Evolutionary conservation across 345 rosid species (phyloP).

Genomic region (Raphanus raphanistrum): DNA sequence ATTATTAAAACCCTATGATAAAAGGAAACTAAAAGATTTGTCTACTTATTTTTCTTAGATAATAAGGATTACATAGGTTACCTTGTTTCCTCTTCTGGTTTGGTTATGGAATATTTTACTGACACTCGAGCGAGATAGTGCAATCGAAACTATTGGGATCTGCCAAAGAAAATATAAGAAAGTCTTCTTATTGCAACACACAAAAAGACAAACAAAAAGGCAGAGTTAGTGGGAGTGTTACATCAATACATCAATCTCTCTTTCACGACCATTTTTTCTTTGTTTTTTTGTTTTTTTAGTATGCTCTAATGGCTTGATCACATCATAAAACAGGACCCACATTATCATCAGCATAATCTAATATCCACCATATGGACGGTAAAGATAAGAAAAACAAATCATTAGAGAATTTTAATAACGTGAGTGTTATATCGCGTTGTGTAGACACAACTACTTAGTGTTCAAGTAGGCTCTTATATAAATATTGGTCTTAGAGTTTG

Average conservation of each 20-base stretch:
- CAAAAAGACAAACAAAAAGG: conserved; percentile 33
- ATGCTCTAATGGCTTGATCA: conserved; percentile 59
- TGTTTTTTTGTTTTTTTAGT: conserved; percentile 35
- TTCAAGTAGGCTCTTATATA: conserved; percentile 47
- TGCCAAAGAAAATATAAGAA: conserved; percentile 35
- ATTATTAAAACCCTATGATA: conserved; percentile 15
- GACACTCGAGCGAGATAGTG: conserved; percentile 16
- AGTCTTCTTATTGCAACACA: conserved; percentile 29
- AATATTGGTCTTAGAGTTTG: conserved; percentile 29
- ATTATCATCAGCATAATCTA: conserved; percentile 45
- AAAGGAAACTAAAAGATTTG: background rate
- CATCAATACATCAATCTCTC: conserved; percentile 29
- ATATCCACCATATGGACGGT: conserved; percentile 51
- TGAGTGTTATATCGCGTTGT: conserved; percentile 37
- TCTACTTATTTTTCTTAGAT: background rate
- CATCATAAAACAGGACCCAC: conserved; percentile 49
- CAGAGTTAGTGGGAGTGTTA: conserved; percentile 36
- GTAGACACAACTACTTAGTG: conserved; percentile 34
- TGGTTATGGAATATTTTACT: background rate
- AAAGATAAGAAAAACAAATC: conserved; percentile 41
- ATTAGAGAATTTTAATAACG: conserved; percentile 40
- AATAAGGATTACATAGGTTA: background rate
- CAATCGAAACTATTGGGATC: conserved; percentile 5
- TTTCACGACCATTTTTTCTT: conserved; percentile 16
- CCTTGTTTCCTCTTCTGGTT: conserved; percentile 6